Conservation (phyloP, 768 basidiomycete species). For the Russula vinacea region DNA sequence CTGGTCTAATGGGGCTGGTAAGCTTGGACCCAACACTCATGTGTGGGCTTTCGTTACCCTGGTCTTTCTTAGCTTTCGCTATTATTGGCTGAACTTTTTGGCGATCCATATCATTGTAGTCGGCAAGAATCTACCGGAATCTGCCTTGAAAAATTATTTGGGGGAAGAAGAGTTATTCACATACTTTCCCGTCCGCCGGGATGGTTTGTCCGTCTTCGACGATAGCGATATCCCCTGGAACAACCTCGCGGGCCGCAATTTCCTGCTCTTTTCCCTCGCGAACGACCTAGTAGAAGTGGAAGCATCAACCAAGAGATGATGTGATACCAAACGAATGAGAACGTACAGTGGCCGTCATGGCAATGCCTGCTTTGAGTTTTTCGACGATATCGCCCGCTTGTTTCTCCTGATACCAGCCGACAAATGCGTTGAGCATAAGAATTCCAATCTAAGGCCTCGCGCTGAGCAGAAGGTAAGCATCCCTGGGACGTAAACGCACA, state of each 20-base stretch:
- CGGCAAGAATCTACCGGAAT: constrained; percentile 38
- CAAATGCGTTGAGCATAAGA: constrained; percentile 43
- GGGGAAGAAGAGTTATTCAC: not conserved
- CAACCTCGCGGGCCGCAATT: constrained; percentile 45
- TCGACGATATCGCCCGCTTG: constrained; percentile 50
- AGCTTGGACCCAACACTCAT: not conserved
- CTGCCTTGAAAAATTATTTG: not conserved
- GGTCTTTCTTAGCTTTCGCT: constrained; percentile 29
- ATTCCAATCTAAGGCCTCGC: constrained; percentile 38
- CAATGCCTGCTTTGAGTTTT: constrained; percentile 49
- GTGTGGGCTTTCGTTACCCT: constrained; percentile 3
- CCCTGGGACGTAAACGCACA: constrained; percentile 32
- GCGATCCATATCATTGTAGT: constrained; percentile 41
- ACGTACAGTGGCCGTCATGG: constrained; percentile 38
- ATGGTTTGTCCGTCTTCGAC: constrained; percentile 47
- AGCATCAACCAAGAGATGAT: not conserved
- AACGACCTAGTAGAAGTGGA: constrained; percentile 32
- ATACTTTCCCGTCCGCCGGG: constrained; percentile 44
- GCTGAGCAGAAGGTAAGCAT: not conserved
- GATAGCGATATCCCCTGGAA: constrained; percentile 45
- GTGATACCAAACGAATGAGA: not conserved
- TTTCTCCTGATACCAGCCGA: constrained; percentile 49
- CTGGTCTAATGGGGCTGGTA: not conserved
- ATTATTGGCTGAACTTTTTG: constrained; percentile 36
- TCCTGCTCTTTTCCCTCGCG: constrained; percentile 43